Evolutionary conservation across 441 rosid genomes (phyloP), one percentile per base, ranked within the genome.

Genomic region (Arabidopsis hybrid): DNA sequence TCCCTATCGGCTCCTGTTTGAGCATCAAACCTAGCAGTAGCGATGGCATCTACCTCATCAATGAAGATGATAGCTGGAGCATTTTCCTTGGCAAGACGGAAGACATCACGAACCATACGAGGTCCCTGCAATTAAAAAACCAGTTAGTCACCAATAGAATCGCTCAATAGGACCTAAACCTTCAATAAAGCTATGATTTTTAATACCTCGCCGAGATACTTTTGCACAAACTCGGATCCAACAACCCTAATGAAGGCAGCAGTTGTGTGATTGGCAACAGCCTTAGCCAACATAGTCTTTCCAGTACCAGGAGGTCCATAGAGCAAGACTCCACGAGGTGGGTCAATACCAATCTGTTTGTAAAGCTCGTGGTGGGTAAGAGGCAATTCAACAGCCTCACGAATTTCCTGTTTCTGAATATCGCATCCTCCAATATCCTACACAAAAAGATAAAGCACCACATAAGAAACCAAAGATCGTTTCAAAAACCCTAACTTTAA

Each of bases 81-180:
- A 76, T 95, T 95, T 80, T 95, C 99, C 75, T 95, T 95, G 0
- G 99, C 98, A 60, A 93, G 96, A 67, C 99, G 96, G 64, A 95
- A 95, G 72, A 95, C 99, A 87, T 92, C 99, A 72, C 99, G 98
- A 66, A 95, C 98, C 99, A 95, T 95, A n/a, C 98, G 84, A n/a
- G 99, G 99, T 8, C 99, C 99, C 97, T 95, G 73, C 60, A 78
- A 51, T 53, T 17, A 6, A 65, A 71, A 0, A 2, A 1, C 18
- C 2, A 36, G 40, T 66, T 21, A 52, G 14, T 2, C 14, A 60
- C 31, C 35, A 45, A 42, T 0, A 40, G 6, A 47, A 56, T 0
- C 38, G 1, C 39, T 49, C 13, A 11, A 26, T 7, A 31, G 0
- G 6, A 45, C 31, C 26, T 43, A 10, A 66, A 43, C n/a, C 34